Base-by-base conservation (phyloP, 495 filamentous ascomycete species). In the Aspergillus saccharolyticus region DNA sequence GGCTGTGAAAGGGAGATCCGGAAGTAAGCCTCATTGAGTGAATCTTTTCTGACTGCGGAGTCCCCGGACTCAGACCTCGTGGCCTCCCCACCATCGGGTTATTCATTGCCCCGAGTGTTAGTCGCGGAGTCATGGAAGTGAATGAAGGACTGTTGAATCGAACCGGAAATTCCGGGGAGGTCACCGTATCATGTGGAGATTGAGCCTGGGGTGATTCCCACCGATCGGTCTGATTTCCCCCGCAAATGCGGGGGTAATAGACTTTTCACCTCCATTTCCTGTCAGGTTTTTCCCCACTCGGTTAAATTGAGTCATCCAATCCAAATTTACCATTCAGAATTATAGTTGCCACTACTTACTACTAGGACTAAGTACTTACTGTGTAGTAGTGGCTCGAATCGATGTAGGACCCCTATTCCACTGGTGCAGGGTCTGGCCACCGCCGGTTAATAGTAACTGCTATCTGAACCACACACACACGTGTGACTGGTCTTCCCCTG, bases 1-100 rank as follows among this genome's bases (percentile, higher is more conserved):
- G 56, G 55, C 25, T 28, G 25, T 3, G 3, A 28, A 28, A 8
- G 7, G 4, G 33, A 39, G 54, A 55, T 54, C 56, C n/a, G n/a
- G n/a, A n/a, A n/a, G n/a, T n/a, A n/a, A 62, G 54, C 66, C 62
- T 22, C 53, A 62, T 68, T 66, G 44, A 55, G 60, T 49, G 44
- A 66, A 73, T 68, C 66, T 71, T 73, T n/a, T n/a, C n/a, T n/a
- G n/a, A 52, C 59, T 61, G 59, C 64, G 60, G 64, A 62, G 55
- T 16, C 19, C 12, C 18, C 24, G 17, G 24, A 12, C 25, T 56
- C 20, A 19, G 63, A 65, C 66, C 64, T 57, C 59, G 54, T 52
- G 39, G 22, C 17, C 39, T 44, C 25, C 48, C 42, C 55, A 49
- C n/a, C n/a, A n/a, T 28, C 44, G 10, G 44, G 44, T 28, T 55